Base-by-base conservation (phyloP, 2,329 filamentous ascomycete species). In the Pseudogymnoascus sp. region DNA sequence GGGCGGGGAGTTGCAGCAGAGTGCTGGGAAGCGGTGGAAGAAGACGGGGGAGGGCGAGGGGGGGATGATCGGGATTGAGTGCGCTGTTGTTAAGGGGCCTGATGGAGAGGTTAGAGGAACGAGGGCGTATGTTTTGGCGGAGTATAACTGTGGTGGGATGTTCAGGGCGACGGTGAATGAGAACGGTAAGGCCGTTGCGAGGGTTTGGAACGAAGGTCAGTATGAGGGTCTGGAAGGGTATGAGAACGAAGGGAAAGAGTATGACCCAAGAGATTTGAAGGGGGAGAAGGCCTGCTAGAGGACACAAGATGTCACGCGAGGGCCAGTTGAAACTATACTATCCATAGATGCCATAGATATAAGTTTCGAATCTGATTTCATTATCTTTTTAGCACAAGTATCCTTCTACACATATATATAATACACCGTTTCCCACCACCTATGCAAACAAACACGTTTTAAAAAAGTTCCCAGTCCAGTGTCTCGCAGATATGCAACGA, bases 141-240 rank as follows among this genome's bases (percentile, higher is more conserved):
- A 93, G 69, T 92, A 87, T 73, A 96, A 96, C 72, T 95, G 89
- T 69, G 89, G 87, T 4, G 92, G 92, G 0, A 93, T 96, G 89
- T 95, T 92, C 71, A 82, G 91, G 18, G 91, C 90, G 0, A 93
- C 88, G 82, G 77, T 89, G 18, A 83, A 90, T 66, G 81, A 86
- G 3, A 72, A 83, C 1, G 88, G 86, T 0, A 77, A 77, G 64
- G 77, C 80, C 16, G 77, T 80, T 23, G 83, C 86, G 71, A 81
- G 82, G 63, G 80, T 88, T 1, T 88, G 85, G 77, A 73, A 67
- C 42, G 65, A 67, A 2, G 66, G 66, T 12, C 71, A 73, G 62
- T 64, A 73, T 65, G 60, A 65, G 51, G 71, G 69, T 5, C 57
- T 72, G 14, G 71, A 73, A 10, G 66, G 61, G 14, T 74, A 73